Conservation (phyloP, 106 monocot genomes). For the Dioscorea dumetorum region DNA sequence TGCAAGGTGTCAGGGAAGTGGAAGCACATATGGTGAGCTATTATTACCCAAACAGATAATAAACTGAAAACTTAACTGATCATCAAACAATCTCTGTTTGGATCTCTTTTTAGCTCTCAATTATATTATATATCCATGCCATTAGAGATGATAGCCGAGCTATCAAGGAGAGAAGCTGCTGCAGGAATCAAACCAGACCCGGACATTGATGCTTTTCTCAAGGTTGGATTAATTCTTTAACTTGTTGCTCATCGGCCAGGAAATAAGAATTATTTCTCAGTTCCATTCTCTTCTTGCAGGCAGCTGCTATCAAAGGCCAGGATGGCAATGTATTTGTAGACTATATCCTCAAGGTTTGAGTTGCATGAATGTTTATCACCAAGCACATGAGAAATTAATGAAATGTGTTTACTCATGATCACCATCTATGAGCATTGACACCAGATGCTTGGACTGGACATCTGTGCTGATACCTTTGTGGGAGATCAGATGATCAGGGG, state of each 20-base stretch:
- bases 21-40: constrained; percentile 38
- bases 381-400: too few species aligned
- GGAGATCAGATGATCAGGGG: constrained; percentile 48
- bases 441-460: constrained; percentile 47
- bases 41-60: background rate
- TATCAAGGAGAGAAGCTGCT: constrained; percentile 46
- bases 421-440: background rate
- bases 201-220: constrained; percentile 51
- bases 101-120: background rate
- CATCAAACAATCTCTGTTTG: background rate
- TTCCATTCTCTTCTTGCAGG: constrained; percentile 15
- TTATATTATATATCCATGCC: background rate
- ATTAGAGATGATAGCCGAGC: constrained; percentile 47
- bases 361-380: too few species aligned
- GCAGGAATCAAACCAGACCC: constrained; percentile 50
- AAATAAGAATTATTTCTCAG: background rate
- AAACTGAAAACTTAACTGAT: too few species aligned
- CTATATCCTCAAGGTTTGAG: constrained; percentile 39
- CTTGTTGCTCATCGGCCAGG: too few species aligned
- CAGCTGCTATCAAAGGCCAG: constrained; percentile 27
- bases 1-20: constrained; percentile 56
- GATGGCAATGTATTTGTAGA: constrained; percentile 30
- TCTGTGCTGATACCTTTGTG: constrained; percentile 47
- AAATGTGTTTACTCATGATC: too few species aligned
- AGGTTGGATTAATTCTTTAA: constrained; percentile 18